Base-by-base conservation (phyloP, 2,329 filamentous ascomycete species). In the Aspergillus amoenus region DNA sequence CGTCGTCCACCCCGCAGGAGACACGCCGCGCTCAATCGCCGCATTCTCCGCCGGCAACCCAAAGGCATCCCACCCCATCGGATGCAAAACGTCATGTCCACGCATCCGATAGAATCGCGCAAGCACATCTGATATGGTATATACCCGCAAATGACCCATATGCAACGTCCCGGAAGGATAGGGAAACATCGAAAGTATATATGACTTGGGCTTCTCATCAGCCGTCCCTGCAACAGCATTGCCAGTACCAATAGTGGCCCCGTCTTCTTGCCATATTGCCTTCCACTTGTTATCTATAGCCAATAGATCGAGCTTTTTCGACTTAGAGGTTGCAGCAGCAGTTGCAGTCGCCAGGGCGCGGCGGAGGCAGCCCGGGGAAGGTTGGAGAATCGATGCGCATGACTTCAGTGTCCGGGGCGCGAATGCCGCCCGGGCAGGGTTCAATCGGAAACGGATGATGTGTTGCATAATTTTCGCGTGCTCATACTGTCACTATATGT, bases 41-140 rank as follows among this genome's bases (percentile, higher is more conserved):
- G 92, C 92, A 76, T 96, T 96, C 74, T 96, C 92, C 43, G 92
- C 92, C 11, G 92, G 92, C 55, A 96, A 78, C 2, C 92, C 92
- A 76, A 96, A 96, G 5, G 91, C 90, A 79, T 96, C 92, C 91
- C 92, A 96, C 11, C 92, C 92, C 83, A 96, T 96, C n/a, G 92
- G 91, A 62, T 96, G 84, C 52, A 95, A 75, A 32, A 95, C 90
- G 55, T 89, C 77, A 64, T 86, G 81, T 15, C 91, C 91, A 64
- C 87, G 85, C 76, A 96, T 86, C 24, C 82, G 83, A 66, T 87
- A 85, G 69, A 88, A 95, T 53, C 92, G 84, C 13, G 91, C 86
- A 52, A 96, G 77, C 9, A 93, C 89, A 77, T 96, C 92, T 59
- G 91, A 91, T 62, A 96, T 94, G 39, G 91, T 91, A 78, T 96